phyloP scores from a whole-genome alignment of 2,329 filamentous ascomycete species.

The Fusarium siculi region DNA sequence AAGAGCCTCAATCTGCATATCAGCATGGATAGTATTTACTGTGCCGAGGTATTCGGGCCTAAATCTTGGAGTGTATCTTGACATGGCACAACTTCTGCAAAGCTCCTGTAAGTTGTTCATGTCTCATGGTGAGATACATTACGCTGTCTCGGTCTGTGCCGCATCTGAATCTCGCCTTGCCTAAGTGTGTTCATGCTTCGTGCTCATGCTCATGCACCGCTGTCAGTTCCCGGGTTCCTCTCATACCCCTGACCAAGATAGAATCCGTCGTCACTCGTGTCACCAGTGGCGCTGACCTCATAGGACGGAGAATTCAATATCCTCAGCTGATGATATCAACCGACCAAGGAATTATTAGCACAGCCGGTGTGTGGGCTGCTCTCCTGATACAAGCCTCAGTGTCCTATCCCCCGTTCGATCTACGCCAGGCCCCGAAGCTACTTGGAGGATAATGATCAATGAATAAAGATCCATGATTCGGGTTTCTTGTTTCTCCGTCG shows the following conservation, averaged over 20 bases:
- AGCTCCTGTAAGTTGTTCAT: not conserved
- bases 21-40: not conserved
- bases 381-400: constrained; percentile 2
- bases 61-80: not conserved
- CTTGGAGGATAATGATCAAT: not conserved
- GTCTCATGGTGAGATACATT: constrained; percentile 26
- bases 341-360: constrained; percentile 31
- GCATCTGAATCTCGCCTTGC: constrained; percentile 36
- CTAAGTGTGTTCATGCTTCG: constrained; percentile 22
- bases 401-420: constrained; percentile 7
- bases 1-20: not conserved
- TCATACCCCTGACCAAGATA: constrained; percentile 24
- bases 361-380: constrained; percentile 23
- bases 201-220: constrained; percentile 5
- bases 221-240: constrained; percentile 36
- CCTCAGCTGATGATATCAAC: constrained; percentile 35
- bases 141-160: constrained; percentile 41
- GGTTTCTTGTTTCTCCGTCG: constrained; percentile 33
- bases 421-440: constrained; percentile 24
- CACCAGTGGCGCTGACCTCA: not conserved
- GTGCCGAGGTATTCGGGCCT: not conserved
- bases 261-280: constrained; percentile 32
- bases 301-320: constrained; percentile 5
- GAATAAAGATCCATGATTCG: constrained; percentile 7
- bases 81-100: constrained; percentile 7